Conservation (phyloP, 2,329 filamentous ascomycete genomes). For the Colletotrichum chrysophilum region DNA sequence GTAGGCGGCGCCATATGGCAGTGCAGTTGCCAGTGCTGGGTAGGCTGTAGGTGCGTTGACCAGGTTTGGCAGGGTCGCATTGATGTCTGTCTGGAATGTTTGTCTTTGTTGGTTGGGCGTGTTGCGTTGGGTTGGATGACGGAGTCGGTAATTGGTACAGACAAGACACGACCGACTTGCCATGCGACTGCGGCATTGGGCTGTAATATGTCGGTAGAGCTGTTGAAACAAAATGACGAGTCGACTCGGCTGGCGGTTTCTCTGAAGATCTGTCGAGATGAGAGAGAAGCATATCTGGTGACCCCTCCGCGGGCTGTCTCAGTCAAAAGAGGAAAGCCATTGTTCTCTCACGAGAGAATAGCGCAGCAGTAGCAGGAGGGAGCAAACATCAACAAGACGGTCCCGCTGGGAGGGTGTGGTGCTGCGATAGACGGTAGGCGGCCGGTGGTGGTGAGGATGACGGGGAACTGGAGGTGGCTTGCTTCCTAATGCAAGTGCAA, state of each 20-base stretch:
- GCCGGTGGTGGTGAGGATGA: not conserved
- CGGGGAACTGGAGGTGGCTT: conserved; percentile 7
- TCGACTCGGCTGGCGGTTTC: not conserved
- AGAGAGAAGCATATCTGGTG: not conserved
- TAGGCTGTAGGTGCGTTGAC: not conserved
- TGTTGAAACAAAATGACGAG: not conserved
- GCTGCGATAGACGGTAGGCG: not conserved
- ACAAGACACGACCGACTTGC: not conserved
- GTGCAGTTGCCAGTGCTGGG: not conserved
- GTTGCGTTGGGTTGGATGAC: not conserved
- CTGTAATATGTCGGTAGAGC: not conserved
- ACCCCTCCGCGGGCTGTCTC: not conserved
- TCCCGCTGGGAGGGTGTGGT: not conserved
- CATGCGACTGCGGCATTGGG: not conserved
- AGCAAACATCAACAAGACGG: not conserved
- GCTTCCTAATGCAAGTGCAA: conserved; percentile 13
- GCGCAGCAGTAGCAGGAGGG: not conserved
- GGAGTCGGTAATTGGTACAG: not conserved
- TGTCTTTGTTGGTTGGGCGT: not conserved
- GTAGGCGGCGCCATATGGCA: not conserved
- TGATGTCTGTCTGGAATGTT: not conserved
- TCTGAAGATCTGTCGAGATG: not conserved
- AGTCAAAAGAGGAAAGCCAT: not conserved
- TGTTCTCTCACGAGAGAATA: not conserved
- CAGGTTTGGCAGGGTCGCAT: not conserved